Conservation (phyloP, 2,329 filamentous ascomycete species). For the Blastomyces gilchristii region DNA sequence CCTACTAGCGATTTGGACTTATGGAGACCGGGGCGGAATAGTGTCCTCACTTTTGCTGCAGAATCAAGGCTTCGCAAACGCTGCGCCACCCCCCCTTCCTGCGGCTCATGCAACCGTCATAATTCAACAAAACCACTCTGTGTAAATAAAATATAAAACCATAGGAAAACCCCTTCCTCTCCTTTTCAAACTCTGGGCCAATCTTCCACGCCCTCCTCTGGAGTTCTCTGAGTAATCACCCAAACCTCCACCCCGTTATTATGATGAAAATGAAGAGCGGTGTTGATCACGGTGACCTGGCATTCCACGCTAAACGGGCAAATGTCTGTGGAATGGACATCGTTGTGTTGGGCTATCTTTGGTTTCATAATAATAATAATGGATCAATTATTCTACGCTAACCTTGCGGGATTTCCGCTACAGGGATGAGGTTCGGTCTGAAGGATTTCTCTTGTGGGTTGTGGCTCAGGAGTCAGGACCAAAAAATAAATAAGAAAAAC, state of each 20-base stretch:
- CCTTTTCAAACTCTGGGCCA: background rate
- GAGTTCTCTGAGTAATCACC: background rate
- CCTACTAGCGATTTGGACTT: background rate
- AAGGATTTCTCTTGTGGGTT: background rate
- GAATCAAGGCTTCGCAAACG: background rate
- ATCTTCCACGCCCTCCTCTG: background rate
- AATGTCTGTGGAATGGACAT: background rate
- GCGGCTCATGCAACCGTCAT: background rate
- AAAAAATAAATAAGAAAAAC: background rate
- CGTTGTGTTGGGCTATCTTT: background rate
- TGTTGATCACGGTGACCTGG: background rate
- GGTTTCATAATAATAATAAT: background rate
- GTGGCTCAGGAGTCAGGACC: background rate
- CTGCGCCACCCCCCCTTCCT: background rate
- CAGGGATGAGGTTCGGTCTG: background rate
- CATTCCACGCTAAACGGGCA: background rate
- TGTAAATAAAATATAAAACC: background rate
- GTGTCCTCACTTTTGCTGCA: no score
- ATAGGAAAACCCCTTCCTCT: background rate
- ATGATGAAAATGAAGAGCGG: background rate
- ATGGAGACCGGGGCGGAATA: background rate
- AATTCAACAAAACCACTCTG: background rate
- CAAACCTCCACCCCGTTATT: no score
- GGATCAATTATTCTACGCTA: background rate
- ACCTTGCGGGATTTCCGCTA: constrained; percentile 5